phyloP scores from a whole-genome alignment of 2,329 filamentous ascomycete species.

The Cytospora chrysosperma region DNA sequence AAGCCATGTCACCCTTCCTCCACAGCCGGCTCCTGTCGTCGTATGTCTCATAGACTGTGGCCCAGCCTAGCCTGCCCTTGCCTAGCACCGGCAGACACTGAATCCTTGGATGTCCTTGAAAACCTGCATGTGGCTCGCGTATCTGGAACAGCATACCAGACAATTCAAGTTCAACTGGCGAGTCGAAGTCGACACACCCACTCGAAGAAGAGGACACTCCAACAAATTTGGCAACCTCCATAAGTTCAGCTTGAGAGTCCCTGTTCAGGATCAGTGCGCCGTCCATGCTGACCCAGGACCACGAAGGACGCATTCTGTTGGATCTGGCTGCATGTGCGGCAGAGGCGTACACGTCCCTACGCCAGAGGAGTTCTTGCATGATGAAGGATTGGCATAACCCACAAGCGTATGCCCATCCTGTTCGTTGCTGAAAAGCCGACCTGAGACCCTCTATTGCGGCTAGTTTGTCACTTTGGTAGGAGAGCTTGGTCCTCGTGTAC shows the following conservation, averaged over 20 bases:
- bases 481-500: background rate
- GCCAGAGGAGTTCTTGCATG: background rate
- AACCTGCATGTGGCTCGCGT: too few relatives aligned
- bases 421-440: background rate
- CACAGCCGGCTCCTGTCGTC: background rate
- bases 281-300: background rate
- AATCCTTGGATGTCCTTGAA: too few relatives aligned
- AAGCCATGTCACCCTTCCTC: background rate
- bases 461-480: background rate
- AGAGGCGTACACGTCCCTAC: too few relatives aligned
- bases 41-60: background rate
- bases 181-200: background rate
- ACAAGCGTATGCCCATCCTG: background rate
- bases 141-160: background rate
- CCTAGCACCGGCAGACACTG: too few relatives aligned
- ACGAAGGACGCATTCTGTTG: background rate
- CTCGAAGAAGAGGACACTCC: background rate
- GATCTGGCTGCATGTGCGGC: too few relatives aligned
- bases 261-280: too few relatives aligned
- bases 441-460: background rate
- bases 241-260: too few relatives aligned
- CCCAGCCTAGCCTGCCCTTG: background rate
- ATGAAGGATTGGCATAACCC: background rate
- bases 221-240: background rate
- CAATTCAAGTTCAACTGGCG: background rate